Percentiles rank a stretch among this genome's conserved stretches.
phyloP scores from a whole-genome alignment of 2,329 filamentous ascomycete genomes.

The Aspergillus sp. region DNA sequence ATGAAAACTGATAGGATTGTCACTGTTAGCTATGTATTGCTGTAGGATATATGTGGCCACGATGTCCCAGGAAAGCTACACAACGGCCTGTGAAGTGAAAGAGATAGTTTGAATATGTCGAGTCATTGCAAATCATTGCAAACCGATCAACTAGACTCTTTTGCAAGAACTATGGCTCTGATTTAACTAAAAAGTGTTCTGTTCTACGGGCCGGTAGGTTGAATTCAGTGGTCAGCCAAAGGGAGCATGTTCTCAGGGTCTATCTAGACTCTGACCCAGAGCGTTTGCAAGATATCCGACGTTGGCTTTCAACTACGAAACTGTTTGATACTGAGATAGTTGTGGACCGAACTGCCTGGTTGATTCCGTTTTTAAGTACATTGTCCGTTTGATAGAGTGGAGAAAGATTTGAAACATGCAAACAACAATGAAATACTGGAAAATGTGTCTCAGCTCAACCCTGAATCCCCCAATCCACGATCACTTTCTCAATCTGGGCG shows the following conservation, averaged over 20 bases:
- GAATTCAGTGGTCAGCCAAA: background rate
- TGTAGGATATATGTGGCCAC: background rate
- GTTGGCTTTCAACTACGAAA: background rate
- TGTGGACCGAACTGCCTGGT: background rate
- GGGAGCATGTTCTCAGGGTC: background rate
- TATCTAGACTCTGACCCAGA: background rate
- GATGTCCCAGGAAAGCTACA: background rate
- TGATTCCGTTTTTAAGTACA: background rate
- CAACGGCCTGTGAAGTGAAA: background rate
- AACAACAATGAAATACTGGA: background rate
- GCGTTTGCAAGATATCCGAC: background rate
- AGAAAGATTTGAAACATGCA: background rate
- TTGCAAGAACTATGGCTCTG: background rate
- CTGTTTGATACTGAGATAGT: background rate
- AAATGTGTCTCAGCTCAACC: background rate
- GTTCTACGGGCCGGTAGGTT: background rate
- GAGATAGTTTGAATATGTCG: background rate
- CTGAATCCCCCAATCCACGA: background rate
- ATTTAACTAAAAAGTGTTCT: background rate
- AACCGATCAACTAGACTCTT: background rate
- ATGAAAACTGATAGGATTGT: background rate
- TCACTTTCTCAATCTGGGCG: background rate
- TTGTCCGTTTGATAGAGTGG: background rate
- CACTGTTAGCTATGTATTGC: background rate
- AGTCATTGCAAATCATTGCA: no score